Conservation (phyloP, 305 asterid genomes). For the Fraxinus angustifolia region DNA sequence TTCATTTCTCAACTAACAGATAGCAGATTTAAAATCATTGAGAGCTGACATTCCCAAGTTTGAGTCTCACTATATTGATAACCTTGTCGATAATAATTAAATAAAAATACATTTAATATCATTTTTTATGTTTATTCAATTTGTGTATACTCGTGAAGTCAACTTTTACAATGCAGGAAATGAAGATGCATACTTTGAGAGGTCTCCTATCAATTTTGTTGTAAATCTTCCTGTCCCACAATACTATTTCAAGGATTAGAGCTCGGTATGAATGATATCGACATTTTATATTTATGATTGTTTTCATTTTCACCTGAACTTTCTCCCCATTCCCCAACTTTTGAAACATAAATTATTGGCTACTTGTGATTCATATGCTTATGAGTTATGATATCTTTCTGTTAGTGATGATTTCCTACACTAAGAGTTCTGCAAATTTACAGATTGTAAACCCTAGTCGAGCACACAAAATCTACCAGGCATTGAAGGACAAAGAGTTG, state of each 20-base stretch:
- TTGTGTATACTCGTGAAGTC: not conserved
- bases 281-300: not conserved
- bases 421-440: not conserved
- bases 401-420: not conserved
- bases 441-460: conserved; percentile 83
- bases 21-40: conserved; percentile 72
- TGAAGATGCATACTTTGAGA: conserved; percentile 55
- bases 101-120: conserved; percentile 1
- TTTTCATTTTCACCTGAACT: not conserved
- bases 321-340: not conserved
- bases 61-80: conserved; percentile 76
- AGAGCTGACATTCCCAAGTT: conserved; percentile 74
- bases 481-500: conserved; percentile 68
- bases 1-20: conserved; percentile 43
- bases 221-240: conserved; percentile 70
- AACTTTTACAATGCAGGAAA: conserved; percentile 45
- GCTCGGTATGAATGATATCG: conserved; percentile 46
- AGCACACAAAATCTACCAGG: conserved; percentile 75
- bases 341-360: not conserved
- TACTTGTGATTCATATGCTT: not conserved
- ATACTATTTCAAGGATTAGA: conserved; percentile 86
- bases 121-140: not conserved
- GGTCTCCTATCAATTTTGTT: conserved; percentile 84
- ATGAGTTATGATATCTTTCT: not conserved
- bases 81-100: conserved; percentile 66